These are phyloP conservation scores for Mycena venus DNA, from an alignment of 768 basidiomycete species.

Conservation along the genomic window DNA sequence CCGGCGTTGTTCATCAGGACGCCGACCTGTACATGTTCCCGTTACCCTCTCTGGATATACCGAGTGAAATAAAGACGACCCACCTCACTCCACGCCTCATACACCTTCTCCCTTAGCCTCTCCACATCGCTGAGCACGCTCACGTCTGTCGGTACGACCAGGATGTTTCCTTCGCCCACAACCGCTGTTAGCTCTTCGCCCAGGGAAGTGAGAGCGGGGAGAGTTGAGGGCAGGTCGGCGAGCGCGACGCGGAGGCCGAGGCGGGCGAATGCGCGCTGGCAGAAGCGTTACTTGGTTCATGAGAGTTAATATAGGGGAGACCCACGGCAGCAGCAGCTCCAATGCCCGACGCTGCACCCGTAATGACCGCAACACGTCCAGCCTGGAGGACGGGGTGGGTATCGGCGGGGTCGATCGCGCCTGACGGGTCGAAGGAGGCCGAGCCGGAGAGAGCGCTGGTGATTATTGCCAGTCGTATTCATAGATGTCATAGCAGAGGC, in stretches of 20 bases:
- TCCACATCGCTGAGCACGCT: conserved; percentile 78
- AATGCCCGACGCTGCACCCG: conserved; percentile 89
- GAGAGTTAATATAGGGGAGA: too few species aligned
- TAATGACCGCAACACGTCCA: conserved; percentile 83
- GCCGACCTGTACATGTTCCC: too few species aligned
- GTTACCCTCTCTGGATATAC: too few species aligned
- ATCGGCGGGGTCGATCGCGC: conserved; percentile 6
- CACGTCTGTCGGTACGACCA: conserved; percentile 84
- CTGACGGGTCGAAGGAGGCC: conserved; percentile 46
- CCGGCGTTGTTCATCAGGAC: conserved; percentile 93
- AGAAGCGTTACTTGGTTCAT: too few species aligned
- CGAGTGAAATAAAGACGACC: too few species aligned
- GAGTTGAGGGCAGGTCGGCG: conserved; percentile 69
- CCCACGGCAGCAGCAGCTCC: conserved; percentile 81
- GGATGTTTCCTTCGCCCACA: conserved; percentile 74
- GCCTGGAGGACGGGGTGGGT: conserved; percentile 66
- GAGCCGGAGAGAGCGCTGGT: conserved; percentile 20
- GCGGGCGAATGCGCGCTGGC: conserved; percentile 51
- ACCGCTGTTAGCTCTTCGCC: conserved; percentile 65
- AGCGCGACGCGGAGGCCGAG: conserved; percentile 83
- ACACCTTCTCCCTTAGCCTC: conserved; percentile 79
- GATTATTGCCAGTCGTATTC: neutral
- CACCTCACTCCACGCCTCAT: conserved; percentile 93
- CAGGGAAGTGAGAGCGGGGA: conserved; percentile 58
- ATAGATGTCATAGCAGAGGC: too few species aligned